phyloP scores from a whole-genome alignment of 2,329 filamentous ascomycete genomes.

The Venturia nashicola region DNA sequence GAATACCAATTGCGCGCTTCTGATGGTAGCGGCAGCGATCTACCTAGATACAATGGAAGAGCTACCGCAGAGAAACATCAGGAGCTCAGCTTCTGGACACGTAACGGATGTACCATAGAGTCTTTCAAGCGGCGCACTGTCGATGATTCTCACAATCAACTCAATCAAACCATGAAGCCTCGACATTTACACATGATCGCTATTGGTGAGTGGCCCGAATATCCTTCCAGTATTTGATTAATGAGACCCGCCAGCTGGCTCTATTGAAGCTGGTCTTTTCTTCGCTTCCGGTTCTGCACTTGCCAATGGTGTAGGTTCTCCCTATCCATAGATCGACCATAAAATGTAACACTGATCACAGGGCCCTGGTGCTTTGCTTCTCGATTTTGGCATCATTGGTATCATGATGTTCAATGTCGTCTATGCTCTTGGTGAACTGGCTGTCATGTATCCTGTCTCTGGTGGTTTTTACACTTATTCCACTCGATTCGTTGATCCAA shows the following conservation, averaged over 20 bases:
- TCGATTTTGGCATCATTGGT: constrained; percentile 42
- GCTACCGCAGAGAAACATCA: background rate
- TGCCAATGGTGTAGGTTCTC: constrained; percentile 18
- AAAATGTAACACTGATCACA: background rate
- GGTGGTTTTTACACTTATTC: constrained; percentile 52
- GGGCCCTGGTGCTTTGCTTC: constrained; percentile 19
- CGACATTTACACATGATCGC: constrained; percentile 96
- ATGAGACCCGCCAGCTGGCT: constrained; percentile 40
- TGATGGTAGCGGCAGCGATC: background rate
- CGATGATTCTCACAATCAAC: constrained; percentile 15
- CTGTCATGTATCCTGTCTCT: constrained; percentile 49
- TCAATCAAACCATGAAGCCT: constrained; percentile 48
- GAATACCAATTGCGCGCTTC: background rate
- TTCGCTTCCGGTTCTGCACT: constrained; percentile 52
- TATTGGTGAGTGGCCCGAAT: constrained; percentile 45
- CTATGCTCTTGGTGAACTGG: constrained; percentile 48
- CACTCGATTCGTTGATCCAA: constrained; percentile 48
- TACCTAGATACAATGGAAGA: background rate
- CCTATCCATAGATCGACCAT: background rate
- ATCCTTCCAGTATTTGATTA: background rate
- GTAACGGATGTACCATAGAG: constrained; percentile 26
- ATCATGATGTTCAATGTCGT: constrained; percentile 21
- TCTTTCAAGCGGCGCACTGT: constrained; percentile 25
- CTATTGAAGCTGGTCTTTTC: constrained; percentile 66
- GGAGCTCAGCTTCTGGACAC: constrained; percentile 22